Percentiles rank a stretch among this genome's conserved stretches.
Evolutionary conservation across 1,139 yeast genomes (phyloP).

Genomic region (Hemisphaericaspora xylofermentans): DNA sequence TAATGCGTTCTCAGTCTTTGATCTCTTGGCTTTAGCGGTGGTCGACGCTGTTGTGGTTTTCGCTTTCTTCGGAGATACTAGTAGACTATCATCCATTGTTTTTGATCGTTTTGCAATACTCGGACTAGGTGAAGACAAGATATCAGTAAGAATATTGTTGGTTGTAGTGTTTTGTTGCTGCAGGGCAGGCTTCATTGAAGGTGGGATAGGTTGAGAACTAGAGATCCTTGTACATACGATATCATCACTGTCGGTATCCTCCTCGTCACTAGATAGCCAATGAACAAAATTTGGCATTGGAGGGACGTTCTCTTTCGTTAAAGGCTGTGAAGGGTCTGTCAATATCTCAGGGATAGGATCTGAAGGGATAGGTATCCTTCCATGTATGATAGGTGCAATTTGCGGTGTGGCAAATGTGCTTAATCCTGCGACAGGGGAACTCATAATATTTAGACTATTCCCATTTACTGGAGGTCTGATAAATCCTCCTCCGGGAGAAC

Average conservation of each 20-base stretch:
- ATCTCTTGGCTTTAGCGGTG: conserved; percentile 3
- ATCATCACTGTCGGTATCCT: conserved; percentile 7
- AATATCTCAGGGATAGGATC: not conserved
- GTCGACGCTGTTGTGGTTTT: conserved; percentile 1
- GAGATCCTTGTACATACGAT: not conserved
- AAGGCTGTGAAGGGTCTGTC: no score
- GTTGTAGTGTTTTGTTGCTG: not conserved
- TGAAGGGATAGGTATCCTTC: no score
- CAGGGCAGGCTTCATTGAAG: not conserved
- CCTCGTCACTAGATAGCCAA: conserved; percentile 16
- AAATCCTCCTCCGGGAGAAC: no score
- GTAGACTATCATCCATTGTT: conserved; percentile 7
- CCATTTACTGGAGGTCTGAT: no score
- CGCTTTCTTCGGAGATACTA: not conserved
- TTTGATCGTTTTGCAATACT: conserved; percentile 8
- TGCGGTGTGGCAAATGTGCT: no score
- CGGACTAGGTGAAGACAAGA: conserved; percentile 9
- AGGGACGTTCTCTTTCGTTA: not conserved
- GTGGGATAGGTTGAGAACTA: conserved; percentile 5
- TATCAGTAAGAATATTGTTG: not conserved
- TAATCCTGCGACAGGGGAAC: no score
- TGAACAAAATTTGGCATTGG: conserved; percentile 9
- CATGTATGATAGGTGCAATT: no score
- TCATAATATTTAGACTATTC: no score
- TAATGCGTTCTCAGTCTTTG: conserved; percentile 8